These are phyloP conservation scores for Dryas integrifolia DNA, from an alignment of 331 rosid genomes.

Conservation along the genomic window DNA sequence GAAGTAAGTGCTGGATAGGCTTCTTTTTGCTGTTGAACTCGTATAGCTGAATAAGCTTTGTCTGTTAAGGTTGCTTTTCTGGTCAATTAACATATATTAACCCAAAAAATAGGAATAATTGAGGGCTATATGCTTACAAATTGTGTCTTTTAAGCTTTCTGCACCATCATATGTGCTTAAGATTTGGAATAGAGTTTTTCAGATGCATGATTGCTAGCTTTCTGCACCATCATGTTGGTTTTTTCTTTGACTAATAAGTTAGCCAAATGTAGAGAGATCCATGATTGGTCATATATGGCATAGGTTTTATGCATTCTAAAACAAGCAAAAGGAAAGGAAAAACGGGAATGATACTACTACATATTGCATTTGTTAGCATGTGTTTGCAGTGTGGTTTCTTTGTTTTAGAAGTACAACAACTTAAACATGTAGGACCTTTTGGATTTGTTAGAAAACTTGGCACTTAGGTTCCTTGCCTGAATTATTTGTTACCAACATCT, in stretches of 20 bases:
- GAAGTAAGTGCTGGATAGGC: conserved; percentile 56
- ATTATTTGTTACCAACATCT: not conserved
- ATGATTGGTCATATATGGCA: not conserved
- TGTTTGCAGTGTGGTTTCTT: not conserved
- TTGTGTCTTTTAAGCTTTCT: not conserved
- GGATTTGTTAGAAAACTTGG: not conserved
- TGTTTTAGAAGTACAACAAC: not conserved
- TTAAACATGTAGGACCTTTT: not conserved
- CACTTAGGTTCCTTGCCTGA: not conserved
- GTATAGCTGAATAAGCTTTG: not conserved
- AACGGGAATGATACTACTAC: not conserved
- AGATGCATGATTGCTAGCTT: not conserved
- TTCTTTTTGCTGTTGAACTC: conserved; percentile 2
- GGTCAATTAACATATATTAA: not conserved
- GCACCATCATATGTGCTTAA: not conserved
- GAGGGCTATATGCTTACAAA: not conserved
- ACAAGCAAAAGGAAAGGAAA: not conserved
- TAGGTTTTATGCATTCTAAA: not conserved
- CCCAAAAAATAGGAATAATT: not conserved
- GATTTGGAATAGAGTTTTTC: not conserved
- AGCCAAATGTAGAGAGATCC: not conserved
- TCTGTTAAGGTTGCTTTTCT: not conserved
- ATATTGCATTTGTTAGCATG: not conserved
- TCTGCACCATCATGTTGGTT: too few relatives aligned
- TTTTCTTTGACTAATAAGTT: not conserved